Conservation (phyloP, 208 protist genomes). For the Acanthamoeba culbertsoni region DNA sequence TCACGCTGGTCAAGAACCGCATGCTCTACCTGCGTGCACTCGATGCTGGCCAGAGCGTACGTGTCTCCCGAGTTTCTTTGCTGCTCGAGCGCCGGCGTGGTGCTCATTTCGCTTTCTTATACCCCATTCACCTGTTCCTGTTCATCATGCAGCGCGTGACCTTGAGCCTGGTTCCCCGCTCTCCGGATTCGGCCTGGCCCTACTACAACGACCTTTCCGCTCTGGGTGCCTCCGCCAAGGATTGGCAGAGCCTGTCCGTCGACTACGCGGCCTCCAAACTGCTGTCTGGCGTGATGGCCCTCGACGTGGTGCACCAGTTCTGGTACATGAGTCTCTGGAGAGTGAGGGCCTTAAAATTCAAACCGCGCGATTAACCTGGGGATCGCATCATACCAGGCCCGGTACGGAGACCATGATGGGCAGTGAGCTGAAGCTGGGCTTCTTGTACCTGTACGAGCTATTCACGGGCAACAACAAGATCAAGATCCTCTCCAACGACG, state of each 20-base stretch:
- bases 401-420: slow-evolving; percentile 87
- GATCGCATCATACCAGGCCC: slow-evolving; percentile 75
- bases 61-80: slow-evolving; percentile 59
- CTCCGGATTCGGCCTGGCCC: slow-evolving; percentile 50
- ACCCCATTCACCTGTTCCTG: not conserved
- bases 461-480: slow-evolving; percentile 60
- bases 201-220: slow-evolving; percentile 55
- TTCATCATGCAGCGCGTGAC: not conserved
- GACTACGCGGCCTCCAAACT: slow-evolving; percentile 45
- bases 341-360: not conserved
- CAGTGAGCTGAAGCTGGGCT: slow-evolving; percentile 84
- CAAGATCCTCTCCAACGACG: slow-evolving; percentile 67
- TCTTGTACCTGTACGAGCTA: slow-evolving; percentile 88
- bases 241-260: slow-evolving; percentile 54
- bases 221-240: slow-evolving; percentile 20
- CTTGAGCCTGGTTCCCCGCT: slow-evolving; percentile 34
- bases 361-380: slow-evolving; percentile 82
- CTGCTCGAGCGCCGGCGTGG: too few species aligned
- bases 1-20: slow-evolving; percentile 61
- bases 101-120: too few species aligned
- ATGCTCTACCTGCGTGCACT: slow-evolving; percentile 72
- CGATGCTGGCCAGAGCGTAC: slow-evolving; percentile 79
- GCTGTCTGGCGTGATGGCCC: slow-evolving; percentile 47
- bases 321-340: slow-evolving; percentile 59
- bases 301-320: slow-evolving; percentile 77